These are phyloP conservation scores for Anethum foeniculum DNA, from an alignment of 140 eudicot genomes.

Conservation along the genomic window DNA sequence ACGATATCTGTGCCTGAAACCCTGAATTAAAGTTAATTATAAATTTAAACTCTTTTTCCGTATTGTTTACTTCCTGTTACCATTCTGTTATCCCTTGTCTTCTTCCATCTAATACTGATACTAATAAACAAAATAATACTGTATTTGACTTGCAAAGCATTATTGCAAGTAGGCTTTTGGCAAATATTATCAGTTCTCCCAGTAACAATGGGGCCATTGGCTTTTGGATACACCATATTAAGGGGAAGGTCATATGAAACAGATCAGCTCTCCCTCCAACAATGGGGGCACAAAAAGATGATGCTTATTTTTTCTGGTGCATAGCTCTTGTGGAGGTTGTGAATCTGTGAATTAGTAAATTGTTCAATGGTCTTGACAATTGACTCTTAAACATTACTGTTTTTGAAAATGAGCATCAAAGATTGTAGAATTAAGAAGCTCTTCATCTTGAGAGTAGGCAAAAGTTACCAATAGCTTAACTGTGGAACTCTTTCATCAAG, in stretches of 20 bases:
- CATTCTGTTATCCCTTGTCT: background rate
- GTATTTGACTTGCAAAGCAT: background rate
- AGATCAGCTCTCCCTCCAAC: background rate
- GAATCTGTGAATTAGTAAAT: background rate
- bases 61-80: background rate
- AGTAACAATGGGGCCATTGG: background rate
- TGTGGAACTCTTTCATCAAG: background rate
- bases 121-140: background rate
- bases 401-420: background rate
- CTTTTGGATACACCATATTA: background rate
- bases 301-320: background rate
- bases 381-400: background rate
- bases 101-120: background rate
- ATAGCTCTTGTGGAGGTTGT: background rate
- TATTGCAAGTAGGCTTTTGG: background rate
- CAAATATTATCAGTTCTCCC: background rate
- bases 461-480: background rate
- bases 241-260: background rate
- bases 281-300: background rate
- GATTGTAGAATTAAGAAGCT: background rate
- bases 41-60: background rate
- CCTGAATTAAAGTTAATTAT: background rate
- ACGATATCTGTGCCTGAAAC: background rate
- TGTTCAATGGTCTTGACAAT: background rate
- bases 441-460: background rate